Conservation (phyloP, 2,329 filamentous ascomycete species). For the Neofusicoccum sp. region DNA sequence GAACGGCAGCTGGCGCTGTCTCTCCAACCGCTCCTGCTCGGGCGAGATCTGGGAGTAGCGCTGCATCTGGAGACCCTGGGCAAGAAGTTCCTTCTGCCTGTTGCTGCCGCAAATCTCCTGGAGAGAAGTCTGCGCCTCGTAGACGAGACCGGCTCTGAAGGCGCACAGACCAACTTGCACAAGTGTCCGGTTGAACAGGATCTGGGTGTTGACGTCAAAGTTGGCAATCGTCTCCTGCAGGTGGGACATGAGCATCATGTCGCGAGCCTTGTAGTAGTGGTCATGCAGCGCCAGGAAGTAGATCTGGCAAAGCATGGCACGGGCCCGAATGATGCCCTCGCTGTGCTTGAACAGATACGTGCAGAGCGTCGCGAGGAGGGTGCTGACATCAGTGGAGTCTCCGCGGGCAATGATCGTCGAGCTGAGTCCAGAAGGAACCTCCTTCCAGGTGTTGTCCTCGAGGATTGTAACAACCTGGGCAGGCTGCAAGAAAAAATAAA, state of each 20-base stretch:
- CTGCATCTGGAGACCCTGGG: constrained; percentile 98
- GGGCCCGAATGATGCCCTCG: constrained; percentile 91
- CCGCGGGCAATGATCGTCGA: constrained; percentile 77
- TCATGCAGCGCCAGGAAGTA: constrained; percentile 98
- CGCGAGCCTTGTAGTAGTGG: constrained; percentile 94
- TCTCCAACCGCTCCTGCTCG: constrained; percentile 95
- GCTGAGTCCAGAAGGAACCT: constrained; percentile 66
- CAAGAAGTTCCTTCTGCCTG: constrained; percentile 94
- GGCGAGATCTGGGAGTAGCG: constrained; percentile 93
- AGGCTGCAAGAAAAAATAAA: constrained; percentile 54
- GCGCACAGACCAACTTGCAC: constrained; percentile 98
- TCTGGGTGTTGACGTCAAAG: constrained; percentile 96
- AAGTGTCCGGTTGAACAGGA: constrained; percentile 96
- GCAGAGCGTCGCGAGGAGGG: constrained; percentile 83
- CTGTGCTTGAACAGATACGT: constrained; percentile 93
- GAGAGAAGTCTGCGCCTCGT: constrained; percentile 95
- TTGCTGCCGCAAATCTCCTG: constrained; percentile 98
- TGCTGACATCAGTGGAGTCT: constrained; percentile 65
- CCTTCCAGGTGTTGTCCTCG: constrained; percentile 91
- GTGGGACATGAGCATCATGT: constrained; percentile 99
- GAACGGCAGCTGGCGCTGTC: constrained; percentile 96
- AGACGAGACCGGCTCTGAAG: constrained; percentile 94
- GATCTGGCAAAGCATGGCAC: constrained; percentile 97
- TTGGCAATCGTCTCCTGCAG: constrained; percentile 94
- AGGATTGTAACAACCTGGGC: constrained; percentile 89